A percentile compares a stretch with the other conserved stretches of the same genome.
phyloP scores from a whole-genome alignment of 2,329 filamentous ascomycete species.

The Talaromyces piceae region DNA sequence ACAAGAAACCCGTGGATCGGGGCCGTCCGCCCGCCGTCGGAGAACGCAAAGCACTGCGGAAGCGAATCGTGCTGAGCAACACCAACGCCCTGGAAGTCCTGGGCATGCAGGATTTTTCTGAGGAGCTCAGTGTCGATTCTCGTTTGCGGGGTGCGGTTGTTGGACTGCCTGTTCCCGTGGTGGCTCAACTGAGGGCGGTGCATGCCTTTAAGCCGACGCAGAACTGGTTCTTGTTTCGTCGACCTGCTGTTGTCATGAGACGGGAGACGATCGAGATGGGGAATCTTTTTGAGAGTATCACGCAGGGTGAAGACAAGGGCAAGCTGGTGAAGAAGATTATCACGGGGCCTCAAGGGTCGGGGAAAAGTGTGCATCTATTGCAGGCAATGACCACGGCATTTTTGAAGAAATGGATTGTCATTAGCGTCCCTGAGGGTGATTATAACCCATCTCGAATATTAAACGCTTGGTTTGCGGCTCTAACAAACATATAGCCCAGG shows the following conservation, averaged over 20 bases:
- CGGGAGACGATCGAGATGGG: slow-evolving; percentile 68
- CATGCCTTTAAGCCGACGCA: slow-evolving; percentile 90
- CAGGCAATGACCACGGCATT: slow-evolving; percentile 78
- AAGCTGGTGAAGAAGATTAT: slow-evolving; percentile 53
- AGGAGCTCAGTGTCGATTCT: slow-evolving; percentile 47
- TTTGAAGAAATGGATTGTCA: slow-evolving; percentile 77
- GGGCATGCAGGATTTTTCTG: slow-evolving; percentile 56
- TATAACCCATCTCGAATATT: slow-evolving; percentile 2
- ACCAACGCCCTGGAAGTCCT: slow-evolving; percentile 77
- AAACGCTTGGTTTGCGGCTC: neutral
- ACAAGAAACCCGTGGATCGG: slow-evolving; percentile 35
- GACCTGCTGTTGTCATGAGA: slow-evolving; percentile 70
- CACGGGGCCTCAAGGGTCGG: slow-evolving; percentile 64
- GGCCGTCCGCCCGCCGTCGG: slow-evolving; percentile 59
- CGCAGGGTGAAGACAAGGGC: slow-evolving; percentile 28
- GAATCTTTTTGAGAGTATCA: slow-evolving; percentile 53
- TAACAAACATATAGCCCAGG: slow-evolving; percentile 54
- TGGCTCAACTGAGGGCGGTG: slow-evolving; percentile 73
- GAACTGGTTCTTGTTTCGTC: slow-evolving; percentile 77
- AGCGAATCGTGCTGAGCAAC: slow-evolving; percentile 87
- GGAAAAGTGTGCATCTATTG: slow-evolving; percentile 80
- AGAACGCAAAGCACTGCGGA: slow-evolving; percentile 79
- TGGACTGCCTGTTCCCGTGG: slow-evolving; percentile 58
- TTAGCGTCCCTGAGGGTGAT: slow-evolving; percentile 83
- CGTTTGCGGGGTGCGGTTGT: slow-evolving; percentile 60